Conservation (phyloP, 805 yeast species). For the Yarrowia sp. region DNA sequence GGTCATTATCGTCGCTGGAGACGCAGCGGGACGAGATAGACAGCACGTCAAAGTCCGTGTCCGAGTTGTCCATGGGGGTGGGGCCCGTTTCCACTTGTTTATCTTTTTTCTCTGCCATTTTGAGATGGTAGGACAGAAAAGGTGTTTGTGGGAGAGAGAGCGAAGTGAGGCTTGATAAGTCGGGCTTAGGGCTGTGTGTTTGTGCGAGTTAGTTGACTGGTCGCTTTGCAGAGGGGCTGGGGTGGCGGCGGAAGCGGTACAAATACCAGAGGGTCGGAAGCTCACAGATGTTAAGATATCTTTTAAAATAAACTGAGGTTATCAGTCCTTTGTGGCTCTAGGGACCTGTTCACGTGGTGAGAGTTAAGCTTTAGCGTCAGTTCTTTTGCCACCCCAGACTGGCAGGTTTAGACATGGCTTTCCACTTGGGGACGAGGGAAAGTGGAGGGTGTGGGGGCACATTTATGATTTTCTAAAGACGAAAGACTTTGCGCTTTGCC, state of each 20-base stretch:
- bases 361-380: slow-evolving; percentile 24
- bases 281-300: background rate
- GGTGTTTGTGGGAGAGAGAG: background rate
- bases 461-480: no score
- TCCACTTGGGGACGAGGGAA: background rate
- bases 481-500: no score
- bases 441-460: background rate
- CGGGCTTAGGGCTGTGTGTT: background rate
- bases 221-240: background rate
- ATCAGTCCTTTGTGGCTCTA: slow-evolving; percentile 14
- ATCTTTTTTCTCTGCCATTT: slow-evolving; percentile 7
- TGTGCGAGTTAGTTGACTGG: background rate
- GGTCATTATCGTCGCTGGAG: slow-evolving; percentile 17
- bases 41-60: slow-evolving; percentile 18
- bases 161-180: background rate
- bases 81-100: background rate
- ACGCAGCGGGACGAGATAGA: slow-evolving; percentile 20
- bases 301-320: slow-evolving; percentile 2
- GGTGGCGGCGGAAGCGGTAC: background rate
- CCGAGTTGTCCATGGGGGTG: slow-evolving; percentile 14
- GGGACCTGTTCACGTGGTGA: slow-evolving; percentile 22
- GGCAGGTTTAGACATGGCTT: slow-evolving; percentile 1
- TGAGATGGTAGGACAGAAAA: background rate
- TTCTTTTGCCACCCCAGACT: slow-evolving; percentile 24
- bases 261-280: background rate